Evolutionary conservation across 2,329 filamentous ascomycete genomes (phyloP).

Genomic region (Colletotrichum sp.): DNA sequence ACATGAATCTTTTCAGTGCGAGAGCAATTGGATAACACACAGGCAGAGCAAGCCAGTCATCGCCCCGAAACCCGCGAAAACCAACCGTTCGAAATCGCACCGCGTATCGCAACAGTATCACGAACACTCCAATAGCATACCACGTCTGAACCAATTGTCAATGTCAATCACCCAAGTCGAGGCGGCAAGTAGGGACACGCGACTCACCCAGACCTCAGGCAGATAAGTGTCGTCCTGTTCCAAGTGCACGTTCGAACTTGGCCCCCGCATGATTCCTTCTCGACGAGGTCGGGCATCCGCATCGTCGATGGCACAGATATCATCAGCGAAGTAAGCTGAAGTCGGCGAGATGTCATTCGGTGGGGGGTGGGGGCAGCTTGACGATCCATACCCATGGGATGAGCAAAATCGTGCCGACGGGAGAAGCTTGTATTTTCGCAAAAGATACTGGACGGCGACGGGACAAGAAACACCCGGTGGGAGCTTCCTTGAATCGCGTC

Average conservation of each 20-base stretch:
- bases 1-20: accelerated
- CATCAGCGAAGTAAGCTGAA: not conserved
- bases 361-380: not conserved
- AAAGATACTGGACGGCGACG: not conserved
- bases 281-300: not conserved
- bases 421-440: not conserved
- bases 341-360: not conserved
- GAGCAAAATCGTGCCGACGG: not conserved
- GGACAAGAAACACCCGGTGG: not conserved
- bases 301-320: not conserved
- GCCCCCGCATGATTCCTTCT: slow-evolving; percentile 5
- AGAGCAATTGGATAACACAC: not conserved
- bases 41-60: slow-evolving; percentile 23
- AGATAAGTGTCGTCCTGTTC: slow-evolving; percentile 20
- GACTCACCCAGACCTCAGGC: slow-evolving; percentile 23
- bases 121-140: slow-evolving; percentile 20
- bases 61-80: slow-evolving; percentile 21
- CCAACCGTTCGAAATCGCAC: slow-evolving; percentile 24
- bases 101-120: slow-evolving; percentile 21
- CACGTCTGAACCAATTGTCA: slow-evolving; percentile 3
- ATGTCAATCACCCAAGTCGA: no score
- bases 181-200: no score
- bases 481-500: not conserved
- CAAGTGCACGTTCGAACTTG: slow-evolving; percentile 14
- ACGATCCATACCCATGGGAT: not conserved